Evolutionary conservation across 345 rosid species (phyloP).

Genomic region (Populus ilicifolia): DNA sequence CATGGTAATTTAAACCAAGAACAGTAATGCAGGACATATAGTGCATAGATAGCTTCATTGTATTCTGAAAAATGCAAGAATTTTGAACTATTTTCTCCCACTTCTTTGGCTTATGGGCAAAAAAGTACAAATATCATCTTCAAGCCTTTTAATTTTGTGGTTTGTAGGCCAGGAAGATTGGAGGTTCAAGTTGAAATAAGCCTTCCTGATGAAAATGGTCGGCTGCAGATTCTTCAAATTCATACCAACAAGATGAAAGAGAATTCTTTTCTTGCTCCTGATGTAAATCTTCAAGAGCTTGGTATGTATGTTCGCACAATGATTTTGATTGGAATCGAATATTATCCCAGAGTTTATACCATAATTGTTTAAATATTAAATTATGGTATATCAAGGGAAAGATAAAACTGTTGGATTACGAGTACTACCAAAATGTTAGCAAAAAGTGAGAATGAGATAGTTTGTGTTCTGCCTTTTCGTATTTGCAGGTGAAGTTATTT

Average conservation of each 20-base stretch:
- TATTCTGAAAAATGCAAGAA: neutral
- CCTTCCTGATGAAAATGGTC: slow-evolving; percentile 99
- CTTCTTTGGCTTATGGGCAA: neutral
- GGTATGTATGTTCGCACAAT: slow-evolving; percentile 47
- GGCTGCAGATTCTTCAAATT: slow-evolving; percentile 91
- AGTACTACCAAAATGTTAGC: neutral
- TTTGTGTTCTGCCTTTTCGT: neutral
- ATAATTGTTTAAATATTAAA: neutral
- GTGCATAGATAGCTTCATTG: neutral
- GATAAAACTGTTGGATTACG: neutral
- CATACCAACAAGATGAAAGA: slow-evolving; percentile 99
- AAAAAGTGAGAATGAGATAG: neutral
- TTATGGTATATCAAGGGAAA: neutral
- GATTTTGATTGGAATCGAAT: neutral
- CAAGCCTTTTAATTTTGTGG: slow-evolving; percentile 1
- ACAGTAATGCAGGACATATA: neutral
- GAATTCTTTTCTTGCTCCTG: slow-evolving; percentile 85
- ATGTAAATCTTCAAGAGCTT: slow-evolving; percentile 79
- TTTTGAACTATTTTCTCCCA: neutral
- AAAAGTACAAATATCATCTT: neutral
- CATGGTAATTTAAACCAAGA: neutral
- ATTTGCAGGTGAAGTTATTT: neutral
- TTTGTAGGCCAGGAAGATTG: slow-evolving; percentile 86
- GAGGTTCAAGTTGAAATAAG: slow-evolving; percentile 99
- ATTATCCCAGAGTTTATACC: neutral